Percentiles rank a stretch among this genome's conserved stretches.
Conservation (phyloP, 2,329 filamentous ascomycete species). For the Penicillium crustosum region DNA sequence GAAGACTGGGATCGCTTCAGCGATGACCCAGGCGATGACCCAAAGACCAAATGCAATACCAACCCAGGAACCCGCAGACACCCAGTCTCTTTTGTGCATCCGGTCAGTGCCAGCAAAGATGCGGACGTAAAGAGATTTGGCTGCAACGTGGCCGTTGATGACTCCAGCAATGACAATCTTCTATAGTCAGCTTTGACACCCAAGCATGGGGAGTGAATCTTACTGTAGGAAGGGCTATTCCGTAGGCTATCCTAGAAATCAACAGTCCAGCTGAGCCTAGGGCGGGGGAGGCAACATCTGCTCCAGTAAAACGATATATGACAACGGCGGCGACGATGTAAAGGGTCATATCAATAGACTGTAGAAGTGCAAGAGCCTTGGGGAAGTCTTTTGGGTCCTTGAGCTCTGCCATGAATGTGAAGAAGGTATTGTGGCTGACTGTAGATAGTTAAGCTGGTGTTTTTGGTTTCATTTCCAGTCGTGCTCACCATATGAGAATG, state of each 20-base stretch:
- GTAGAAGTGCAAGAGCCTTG: slow-evolving; percentile 61
- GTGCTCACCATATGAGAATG: not conserved
- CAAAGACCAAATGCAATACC: slow-evolving; percentile 56
- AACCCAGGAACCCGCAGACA: slow-evolving; percentile 57
- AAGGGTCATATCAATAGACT: slow-evolving; percentile 56
- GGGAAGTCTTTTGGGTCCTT: slow-evolving; percentile 58
- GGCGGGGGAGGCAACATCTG: slow-evolving; percentile 61
- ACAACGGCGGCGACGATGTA: slow-evolving; percentile 66
- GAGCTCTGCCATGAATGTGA: slow-evolving; percentile 64
- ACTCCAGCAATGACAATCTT: slow-evolving; percentile 66
- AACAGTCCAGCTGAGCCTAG: slow-evolving; percentile 58
- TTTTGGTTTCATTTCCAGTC: not conserved
- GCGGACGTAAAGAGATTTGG: slow-evolving; percentile 63
- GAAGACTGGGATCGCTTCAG: slow-evolving; percentile 67
- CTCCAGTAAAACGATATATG: slow-evolving; percentile 65
- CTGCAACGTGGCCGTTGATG: slow-evolving; percentile 64
- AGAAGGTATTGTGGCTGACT: slow-evolving; percentile 64
- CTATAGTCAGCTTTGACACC: not conserved
- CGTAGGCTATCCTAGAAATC: slow-evolving; percentile 63
- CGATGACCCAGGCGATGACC: slow-evolving; percentile 63
- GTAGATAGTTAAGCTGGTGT: not conserved
- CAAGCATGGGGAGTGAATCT: not conserved
- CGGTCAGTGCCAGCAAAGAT: slow-evolving; percentile 59
- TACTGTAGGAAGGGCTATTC: slow-evolving; percentile 62
- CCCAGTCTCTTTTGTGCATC: slow-evolving; percentile 48